A percentile compares a stretch with the other conserved stretches of the same genome.
Evolutionary conservation across 2,329 filamentous ascomycete species (phyloP).

Genomic region (Diaporthe velutina): DNA sequence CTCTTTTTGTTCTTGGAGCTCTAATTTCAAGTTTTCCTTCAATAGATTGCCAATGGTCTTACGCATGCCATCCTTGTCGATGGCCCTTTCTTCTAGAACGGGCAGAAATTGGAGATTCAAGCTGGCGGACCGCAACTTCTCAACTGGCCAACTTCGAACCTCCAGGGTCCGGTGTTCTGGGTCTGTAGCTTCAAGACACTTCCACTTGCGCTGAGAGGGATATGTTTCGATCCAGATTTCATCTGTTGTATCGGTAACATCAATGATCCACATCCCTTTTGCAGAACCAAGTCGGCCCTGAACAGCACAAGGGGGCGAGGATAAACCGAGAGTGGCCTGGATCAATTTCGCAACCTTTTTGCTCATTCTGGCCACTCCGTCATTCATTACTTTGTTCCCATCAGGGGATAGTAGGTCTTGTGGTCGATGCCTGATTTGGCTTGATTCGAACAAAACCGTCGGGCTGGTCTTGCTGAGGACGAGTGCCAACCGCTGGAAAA

Average conservation of each 20-base stretch:
- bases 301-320: constrained; percentile 71
- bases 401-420: constrained; percentile 56
- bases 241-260: constrained; percentile 59
- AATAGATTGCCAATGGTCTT: constrained; percentile 63
- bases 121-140: constrained; percentile 61
- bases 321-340: constrained; percentile 61
- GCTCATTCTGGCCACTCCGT: constrained; percentile 77
- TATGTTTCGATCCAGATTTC: constrained; percentile 76
- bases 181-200: constrained; percentile 60
- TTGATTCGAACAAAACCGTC: constrained; percentile 57
- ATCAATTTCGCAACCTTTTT: constrained; percentile 67
- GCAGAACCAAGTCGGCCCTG: constrained; percentile 80
- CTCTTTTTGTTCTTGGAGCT: constrained; percentile 64
- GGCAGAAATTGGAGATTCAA: constrained; percentile 79
- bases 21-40: constrained; percentile 59
- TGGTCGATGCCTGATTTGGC: constrained; percentile 58
- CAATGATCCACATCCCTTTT: constrained; percentile 82
- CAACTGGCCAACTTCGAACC: constrained; percentile 62
- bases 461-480: constrained; percentile 65
- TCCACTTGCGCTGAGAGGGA: constrained; percentile 78
- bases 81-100: constrained; percentile 73
- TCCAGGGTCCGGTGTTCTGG: constrained; percentile 74
- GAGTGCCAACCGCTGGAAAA: constrained; percentile 69
- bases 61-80: constrained; percentile 58
- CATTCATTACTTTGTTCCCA: constrained; percentile 68